These are phyloP conservation scores for Lasiosphaeria hispida DNA, from an alignment of 495 filamentous ascomycete genomes.

Conservation along the genomic window DNA sequence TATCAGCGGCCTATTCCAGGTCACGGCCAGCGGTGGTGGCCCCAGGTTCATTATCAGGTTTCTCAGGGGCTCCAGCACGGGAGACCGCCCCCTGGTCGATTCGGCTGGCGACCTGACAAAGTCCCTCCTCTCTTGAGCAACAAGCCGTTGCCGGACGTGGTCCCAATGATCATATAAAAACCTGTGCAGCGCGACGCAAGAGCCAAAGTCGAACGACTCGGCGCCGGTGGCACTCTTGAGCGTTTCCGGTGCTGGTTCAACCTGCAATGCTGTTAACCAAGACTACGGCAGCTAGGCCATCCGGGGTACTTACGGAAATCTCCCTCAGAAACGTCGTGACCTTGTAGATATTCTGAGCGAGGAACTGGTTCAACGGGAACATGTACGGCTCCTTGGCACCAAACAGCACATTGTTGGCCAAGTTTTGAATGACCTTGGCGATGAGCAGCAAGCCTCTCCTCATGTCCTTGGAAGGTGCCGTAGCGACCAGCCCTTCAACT, in stretches of 20 bases:
- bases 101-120: constrained; percentile 51
- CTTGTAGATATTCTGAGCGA: constrained; percentile 60
- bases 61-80: constrained; percentile 51
- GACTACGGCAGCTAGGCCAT: not conserved
- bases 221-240: constrained; percentile 30
- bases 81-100: constrained; percentile 41
- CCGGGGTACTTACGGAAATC: constrained; percentile 49
- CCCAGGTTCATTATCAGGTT: constrained; percentile 61
- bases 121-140: constrained; percentile 53
- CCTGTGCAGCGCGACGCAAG: constrained; percentile 61
- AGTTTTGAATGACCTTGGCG: constrained; percentile 65
- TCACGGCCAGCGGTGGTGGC: constrained; percentile 60
- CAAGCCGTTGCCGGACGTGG: constrained; percentile 59
- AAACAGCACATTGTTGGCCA: constrained; percentile 68
- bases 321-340: constrained; percentile 62
- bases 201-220: constrained; percentile 66
- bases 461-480: constrained; percentile 61
- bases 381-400: constrained; percentile 70
- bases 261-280: constrained; percentile 20
- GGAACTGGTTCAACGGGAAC: constrained; percentile 63
- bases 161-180: constrained; percentile 70
- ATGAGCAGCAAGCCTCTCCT: constrained; percentile 62
- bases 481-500: constrained; percentile 57
- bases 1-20: constrained; percentile 60
- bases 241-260: constrained; percentile 40